Percentiles rank a stretch among this genome's conserved stretches.
These are phyloP conservation scores for Xylariales sp. DNA, from an alignment of 2,329 filamentous ascomycete species.

Conservation along the genomic window DNA sequence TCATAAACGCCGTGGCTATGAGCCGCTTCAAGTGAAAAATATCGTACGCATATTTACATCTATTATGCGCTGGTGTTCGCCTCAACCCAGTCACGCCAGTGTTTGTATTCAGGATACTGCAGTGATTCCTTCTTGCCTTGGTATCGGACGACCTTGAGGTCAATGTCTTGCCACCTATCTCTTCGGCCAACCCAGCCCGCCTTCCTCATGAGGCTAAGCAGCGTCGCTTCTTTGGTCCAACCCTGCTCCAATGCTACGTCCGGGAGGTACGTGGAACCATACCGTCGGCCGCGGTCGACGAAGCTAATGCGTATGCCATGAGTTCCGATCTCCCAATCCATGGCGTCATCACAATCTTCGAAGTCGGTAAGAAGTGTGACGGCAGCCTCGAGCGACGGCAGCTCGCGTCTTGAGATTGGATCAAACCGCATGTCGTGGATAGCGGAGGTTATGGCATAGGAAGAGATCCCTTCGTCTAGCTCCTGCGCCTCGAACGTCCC, in stretches of 20 bases:
- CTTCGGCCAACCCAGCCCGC: slow-evolving; percentile 89
- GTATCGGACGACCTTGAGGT: slow-evolving; percentile 84
- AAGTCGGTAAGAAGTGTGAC: slow-evolving; percentile 90
- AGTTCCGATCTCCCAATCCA: slow-evolving; percentile 87
- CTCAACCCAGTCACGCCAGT: slow-evolving; percentile 80
- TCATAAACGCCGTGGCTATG: slow-evolving; percentile 20
- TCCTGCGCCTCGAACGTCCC: slow-evolving; percentile 88
- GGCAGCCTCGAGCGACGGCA: slow-evolving; percentile 69
- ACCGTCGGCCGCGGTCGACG: slow-evolving; percentile 75
- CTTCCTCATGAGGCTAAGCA: slow-evolving; percentile 92
- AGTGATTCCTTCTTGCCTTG: slow-evolving; percentile 83
- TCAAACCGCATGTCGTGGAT: slow-evolving; percentile 72
- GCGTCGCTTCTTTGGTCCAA: slow-evolving; percentile 92
- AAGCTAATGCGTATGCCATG: slow-evolving; percentile 93
- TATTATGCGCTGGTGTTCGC: slow-evolving; percentile 43
- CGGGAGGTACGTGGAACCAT: slow-evolving; percentile 90
- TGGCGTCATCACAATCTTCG: slow-evolving; percentile 75
- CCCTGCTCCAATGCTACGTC: slow-evolving; percentile 93
- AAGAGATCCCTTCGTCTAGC: slow-evolving; percentile 77
- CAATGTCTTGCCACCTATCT: slow-evolving; percentile 82
- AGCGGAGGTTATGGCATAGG: slow-evolving; percentile 85
- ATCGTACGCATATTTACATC: slow-evolving; percentile 20
- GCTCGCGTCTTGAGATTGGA: slow-evolving; percentile 64
- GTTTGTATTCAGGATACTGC: slow-evolving; percentile 78
- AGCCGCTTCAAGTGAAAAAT: slow-evolving; percentile 21